Evolutionary conservation across 306 rosid genomes (phyloP).

Genomic region (Benincasa hispida): DNA sequence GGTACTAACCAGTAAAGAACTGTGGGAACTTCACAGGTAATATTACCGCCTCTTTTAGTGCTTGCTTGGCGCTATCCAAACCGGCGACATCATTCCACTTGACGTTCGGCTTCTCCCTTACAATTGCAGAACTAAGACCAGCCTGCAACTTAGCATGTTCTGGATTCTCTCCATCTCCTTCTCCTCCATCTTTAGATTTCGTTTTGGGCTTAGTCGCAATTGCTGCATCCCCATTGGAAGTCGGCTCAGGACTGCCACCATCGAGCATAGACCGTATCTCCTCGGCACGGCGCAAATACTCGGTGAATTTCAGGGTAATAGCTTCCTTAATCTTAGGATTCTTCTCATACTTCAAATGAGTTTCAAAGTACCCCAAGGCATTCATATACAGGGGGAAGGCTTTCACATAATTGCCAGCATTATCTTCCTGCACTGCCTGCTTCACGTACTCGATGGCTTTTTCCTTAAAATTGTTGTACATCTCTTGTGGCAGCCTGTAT

Average conservation of each 20-base stretch:
- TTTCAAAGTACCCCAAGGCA: conserved; percentile 83
- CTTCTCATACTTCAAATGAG: conserved; percentile 92
- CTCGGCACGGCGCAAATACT: conserved; percentile 92
- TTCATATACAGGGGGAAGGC: conserved; percentile 93
- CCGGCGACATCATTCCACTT: conserved; percentile 99
- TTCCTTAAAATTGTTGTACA: no score
- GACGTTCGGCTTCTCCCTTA: conserved; percentile 87
- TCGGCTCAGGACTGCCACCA: conserved; percentile 78
- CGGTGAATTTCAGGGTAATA: conserved; percentile 83
- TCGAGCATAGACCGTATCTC: conserved; percentile 69
- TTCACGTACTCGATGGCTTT: no score
- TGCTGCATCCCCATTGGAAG: conserved; percentile 80
- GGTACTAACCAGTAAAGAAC: conserved; percentile 72
- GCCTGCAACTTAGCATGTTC: conserved; percentile 81
- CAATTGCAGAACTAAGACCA: conserved; percentile 68
- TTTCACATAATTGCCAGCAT: conserved; percentile 82
- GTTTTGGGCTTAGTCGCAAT: conserved; percentile 78
- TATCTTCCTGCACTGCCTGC: conserved; percentile 82
- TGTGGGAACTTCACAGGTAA: conserved; percentile 92
- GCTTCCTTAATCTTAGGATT: conserved; percentile 90
- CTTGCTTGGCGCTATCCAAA: conserved; percentile 87
- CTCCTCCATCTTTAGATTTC: conserved; percentile 72
- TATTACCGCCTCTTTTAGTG: conserved; percentile 89
- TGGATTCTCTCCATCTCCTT: conserved; percentile 73
- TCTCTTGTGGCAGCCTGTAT: no score